Conservation (phyloP, 2,329 filamentous ascomycete genomes). For the Colletotrichum viniferum region DNA sequence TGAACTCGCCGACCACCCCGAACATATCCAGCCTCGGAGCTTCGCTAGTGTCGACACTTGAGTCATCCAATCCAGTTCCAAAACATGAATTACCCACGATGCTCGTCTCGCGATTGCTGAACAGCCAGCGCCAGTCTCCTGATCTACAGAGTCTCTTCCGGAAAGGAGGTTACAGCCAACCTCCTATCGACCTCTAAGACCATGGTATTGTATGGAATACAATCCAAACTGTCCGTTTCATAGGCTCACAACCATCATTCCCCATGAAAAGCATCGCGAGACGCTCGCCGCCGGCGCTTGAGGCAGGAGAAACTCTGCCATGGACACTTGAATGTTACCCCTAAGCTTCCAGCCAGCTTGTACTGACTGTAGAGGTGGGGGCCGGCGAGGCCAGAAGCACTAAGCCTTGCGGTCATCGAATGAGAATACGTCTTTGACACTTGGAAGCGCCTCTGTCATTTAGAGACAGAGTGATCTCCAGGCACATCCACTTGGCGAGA, state of each 20-base stretch:
- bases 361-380: not conserved
- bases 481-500: not conserved
- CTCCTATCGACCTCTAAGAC: not conserved
- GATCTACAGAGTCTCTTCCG: not conserved
- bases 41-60: not conserved
- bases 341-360: not conserved
- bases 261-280: not conserved
- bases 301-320: not conserved
- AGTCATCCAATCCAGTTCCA: not conserved
- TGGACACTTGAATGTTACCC: not conserved
- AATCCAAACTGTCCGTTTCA: not conserved
- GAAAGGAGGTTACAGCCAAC: not conserved
- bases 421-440: not conserved
- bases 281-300: constrained; percentile 8
- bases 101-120: not conserved
- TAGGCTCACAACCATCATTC: not conserved
- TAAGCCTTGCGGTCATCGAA: not conserved
- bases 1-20: not conserved
- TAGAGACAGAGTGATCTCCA: not conserved
- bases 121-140: not conserved
- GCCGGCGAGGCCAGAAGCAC: not conserved
- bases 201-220: not conserved
- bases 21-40: not conserved
- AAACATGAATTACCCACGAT: not conserved
- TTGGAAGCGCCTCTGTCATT: not conserved